Evolutionary conservation across 768 basidiomycete genomes (phyloP).

Genomic region (Tulasnella sp.): DNA sequence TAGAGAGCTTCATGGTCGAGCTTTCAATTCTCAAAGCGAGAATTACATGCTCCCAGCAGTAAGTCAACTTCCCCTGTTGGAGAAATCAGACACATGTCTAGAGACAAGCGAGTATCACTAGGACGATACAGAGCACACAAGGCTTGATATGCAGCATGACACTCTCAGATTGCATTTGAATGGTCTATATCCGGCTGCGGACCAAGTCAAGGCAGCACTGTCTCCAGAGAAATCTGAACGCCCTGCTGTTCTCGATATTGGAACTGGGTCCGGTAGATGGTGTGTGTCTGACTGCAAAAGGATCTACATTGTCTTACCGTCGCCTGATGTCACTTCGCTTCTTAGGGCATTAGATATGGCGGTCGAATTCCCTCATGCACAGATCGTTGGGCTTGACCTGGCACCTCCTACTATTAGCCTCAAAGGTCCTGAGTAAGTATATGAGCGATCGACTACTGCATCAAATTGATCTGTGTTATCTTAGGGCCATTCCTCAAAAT

Average conservation of each 20-base stretch:
- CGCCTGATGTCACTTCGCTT: too few species aligned
- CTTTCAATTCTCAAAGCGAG: slow-evolving; percentile 1
- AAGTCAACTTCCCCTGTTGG: too few species aligned
- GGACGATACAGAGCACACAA: slow-evolving; percentile 10
- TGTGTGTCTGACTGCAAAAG: too few species aligned
- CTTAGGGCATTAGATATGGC: not conserved
- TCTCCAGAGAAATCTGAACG: slow-evolving; percentile 4
- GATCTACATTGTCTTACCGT: too few species aligned
- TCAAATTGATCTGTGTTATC: too few species aligned
- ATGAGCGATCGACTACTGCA: too few species aligned
- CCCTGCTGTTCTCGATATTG: slow-evolving; percentile 15
- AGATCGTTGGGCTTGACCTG: not conserved
- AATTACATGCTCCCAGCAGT: slow-evolving; percentile 11
- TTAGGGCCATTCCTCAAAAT: too few species aligned
- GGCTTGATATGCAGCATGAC: slow-evolving; percentile 10
- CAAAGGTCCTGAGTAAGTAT: too few species aligned
- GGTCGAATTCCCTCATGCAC: not conserved
- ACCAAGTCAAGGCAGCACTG: slow-evolving; percentile 12
- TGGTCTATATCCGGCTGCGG: slow-evolving; percentile 9
- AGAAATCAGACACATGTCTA: too few species aligned
- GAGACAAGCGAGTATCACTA: too few species aligned
- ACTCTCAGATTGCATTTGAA: slow-evolving; percentile 4
- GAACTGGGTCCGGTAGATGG: slow-evolving; percentile 16
- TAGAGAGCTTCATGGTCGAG: not conserved
- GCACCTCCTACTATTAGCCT: too few species aligned